Evolutionary conservation across 164 flowering plant genomes (phyloP), one percentile per base, ranked within the genome.

Genomic region (Liriodendron chinense): DNA sequence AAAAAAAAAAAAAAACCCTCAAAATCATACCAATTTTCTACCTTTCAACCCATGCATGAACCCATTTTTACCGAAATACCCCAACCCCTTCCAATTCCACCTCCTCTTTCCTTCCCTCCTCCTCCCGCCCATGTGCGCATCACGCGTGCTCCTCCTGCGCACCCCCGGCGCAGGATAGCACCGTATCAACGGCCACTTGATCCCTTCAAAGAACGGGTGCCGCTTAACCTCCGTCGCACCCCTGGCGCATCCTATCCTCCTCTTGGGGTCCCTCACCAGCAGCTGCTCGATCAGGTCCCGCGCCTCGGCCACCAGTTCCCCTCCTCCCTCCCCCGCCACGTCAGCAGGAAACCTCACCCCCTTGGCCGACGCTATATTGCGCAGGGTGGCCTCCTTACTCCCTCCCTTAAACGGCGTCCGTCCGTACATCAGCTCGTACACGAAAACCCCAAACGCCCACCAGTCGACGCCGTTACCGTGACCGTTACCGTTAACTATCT

Each of bases 361-460:
- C 56, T 76, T 76, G 20, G 16, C 18, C 9, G 75, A 69, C 8
- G 86, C 89, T 77, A 94, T 94, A 68, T 94, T 94, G 68, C 89
- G 83, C 81, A 94, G 82, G 1, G 98, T 94, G 59, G 74, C 69
- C 82, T 89, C 91, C 69, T 92, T 94, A 67, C 79, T 89, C n/a
- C 59, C 83, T 21, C 98, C 98, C 72, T 88, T 91, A 71, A 94
- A 94, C 75, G 98, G 97, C 20, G 98, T 91, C 69, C 82, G 78
- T 4, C 98, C 98, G 81, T 86, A 83, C 43, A 94, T 18, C 50
- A 94, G 49, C 84, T 94, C 98, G 83, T 90, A 88, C 0, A 94
- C 9, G 73, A 94, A 89, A 16, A 94, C 88, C 63, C 97, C 98
- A 22, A 91, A 93, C 9, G 97, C 96, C 98, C 98, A 94, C 98